Conservation (phyloP, 2,329 filamentous ascomycete genomes). For the Neonectria magnoliae region DNA sequence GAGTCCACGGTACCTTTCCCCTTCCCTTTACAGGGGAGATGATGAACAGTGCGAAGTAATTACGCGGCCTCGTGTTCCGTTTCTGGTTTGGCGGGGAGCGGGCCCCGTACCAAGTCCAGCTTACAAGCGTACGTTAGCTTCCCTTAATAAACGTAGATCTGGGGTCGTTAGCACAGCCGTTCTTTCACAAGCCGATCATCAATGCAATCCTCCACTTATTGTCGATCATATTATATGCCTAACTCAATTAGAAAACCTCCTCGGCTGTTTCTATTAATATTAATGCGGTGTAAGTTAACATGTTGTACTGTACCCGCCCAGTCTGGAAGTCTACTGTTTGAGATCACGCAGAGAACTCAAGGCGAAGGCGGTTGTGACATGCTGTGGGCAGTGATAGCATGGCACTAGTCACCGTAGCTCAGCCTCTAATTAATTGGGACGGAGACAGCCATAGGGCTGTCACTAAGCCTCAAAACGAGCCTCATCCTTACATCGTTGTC, state of each 20-base stretch:
- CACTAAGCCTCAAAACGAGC: not conserved
- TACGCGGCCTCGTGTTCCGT: conserved; percentile 4
- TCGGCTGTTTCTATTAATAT: not conserved
- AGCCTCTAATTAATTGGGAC: not conserved
- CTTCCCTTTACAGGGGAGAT: not conserved
- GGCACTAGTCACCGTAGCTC: not conserved
- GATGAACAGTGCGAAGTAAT: not conserved
- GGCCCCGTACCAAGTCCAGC: not conserved
- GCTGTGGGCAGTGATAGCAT: not conserved
- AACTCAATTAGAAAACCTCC: not conserved
- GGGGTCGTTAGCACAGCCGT: conserved; percentile 12
- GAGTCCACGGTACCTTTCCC: not conserved
- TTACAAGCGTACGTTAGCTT: not conserved
- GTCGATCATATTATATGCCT: not conserved
- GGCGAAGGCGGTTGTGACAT: not conserved
- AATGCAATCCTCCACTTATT: not conserved
- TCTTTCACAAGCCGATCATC: not conserved
- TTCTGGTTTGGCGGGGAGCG: conserved; percentile 7
- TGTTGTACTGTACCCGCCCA: too few relatives aligned
- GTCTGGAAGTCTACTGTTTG: too few relatives aligned
- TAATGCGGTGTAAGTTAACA: too few relatives aligned
- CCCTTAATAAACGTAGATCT: conserved; percentile 4
- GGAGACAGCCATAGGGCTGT: not conserved
- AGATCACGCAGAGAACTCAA: too few relatives aligned
- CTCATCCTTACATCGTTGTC: not conserved